Conservation (phyloP, 176 grass and related monocot species). For the Triticum turgidum region DNA sequence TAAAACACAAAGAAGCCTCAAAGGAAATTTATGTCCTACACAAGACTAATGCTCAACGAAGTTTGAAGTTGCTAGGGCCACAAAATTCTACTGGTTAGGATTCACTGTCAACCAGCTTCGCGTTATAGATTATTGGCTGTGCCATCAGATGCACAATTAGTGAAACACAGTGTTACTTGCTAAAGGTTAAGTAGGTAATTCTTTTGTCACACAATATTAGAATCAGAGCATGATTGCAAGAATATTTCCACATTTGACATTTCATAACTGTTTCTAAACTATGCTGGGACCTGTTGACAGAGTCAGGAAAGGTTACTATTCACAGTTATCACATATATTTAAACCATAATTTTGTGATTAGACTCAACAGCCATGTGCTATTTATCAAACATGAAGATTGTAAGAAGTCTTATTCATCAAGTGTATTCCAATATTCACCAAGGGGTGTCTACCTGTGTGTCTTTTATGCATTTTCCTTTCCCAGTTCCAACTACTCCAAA, state of each 20-base stretch:
- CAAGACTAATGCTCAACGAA: not conserved
- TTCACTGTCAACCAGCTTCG: slow-evolving; percentile 4
- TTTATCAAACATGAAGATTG: not conserved
- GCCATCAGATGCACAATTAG: not conserved
- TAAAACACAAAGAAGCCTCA: not conserved
- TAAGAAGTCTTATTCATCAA: not conserved
- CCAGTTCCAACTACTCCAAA: slow-evolving; percentile 18
- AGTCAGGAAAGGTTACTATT: not conserved
- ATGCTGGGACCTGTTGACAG: slow-evolving; percentile 7
- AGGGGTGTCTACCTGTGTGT: slow-evolving; percentile 7
- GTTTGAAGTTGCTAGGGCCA: not conserved
- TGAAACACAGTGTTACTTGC: slow-evolving; percentile 12
- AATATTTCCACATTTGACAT: not conserved
- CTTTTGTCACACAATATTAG: not conserved
- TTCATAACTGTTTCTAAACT: not conserved
- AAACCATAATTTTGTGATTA: not conserved
- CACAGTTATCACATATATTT: slow-evolving; percentile 5
- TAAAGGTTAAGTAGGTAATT: slow-evolving; percentile 20
- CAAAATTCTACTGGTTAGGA: not conserved
- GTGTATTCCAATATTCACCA: slow-evolving; percentile 5
- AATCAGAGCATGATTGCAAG: not conserved
- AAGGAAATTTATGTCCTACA: not conserved
- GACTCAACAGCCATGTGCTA: slow-evolving; percentile 4
- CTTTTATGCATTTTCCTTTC: slow-evolving; percentile 37
- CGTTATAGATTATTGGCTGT: not conserved